Evolutionary conservation across 176 grass and related monocot species (phyloP).

Genomic region (Microstegium vimineum): DNA sequence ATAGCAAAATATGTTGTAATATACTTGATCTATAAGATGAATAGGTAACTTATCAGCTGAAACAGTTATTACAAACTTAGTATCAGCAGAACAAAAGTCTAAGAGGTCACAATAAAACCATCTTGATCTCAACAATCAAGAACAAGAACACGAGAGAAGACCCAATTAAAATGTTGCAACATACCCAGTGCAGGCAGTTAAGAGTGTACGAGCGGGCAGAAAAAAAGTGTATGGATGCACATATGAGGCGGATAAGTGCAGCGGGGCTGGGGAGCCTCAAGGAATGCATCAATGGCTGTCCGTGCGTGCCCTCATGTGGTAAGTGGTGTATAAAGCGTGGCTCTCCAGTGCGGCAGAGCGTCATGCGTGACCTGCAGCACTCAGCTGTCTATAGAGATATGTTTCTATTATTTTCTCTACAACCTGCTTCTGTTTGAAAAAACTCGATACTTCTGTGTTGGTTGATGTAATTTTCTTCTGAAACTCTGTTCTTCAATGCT

Average conservation of each 20-base stretch:
- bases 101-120: conserved; percentile 2
- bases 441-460: not conserved
- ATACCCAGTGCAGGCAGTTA: too few relatives aligned
- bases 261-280: not conserved
- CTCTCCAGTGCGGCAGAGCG: not conserved
- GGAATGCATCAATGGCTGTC: not conserved
- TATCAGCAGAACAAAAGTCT: not conserved
- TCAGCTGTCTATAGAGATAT: not conserved
- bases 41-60: not conserved
- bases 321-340: not conserved
- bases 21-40: not conserved
- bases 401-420: not conserved
- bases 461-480: not conserved
- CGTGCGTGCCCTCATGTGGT: not conserved
- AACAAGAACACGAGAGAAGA: not conserved
- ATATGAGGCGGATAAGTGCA: not conserved
- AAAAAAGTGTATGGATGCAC: not conserved
- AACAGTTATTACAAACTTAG: not conserved
- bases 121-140: conserved; percentile 1
- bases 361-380: not conserved
- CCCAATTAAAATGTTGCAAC: not conserved
- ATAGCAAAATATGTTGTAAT: conserved; percentile 13
- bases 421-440: not conserved
- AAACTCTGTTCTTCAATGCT: not conserved
- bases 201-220: not conserved